Conservation (phyloP, 2,329 filamentous ascomycete species). For the Aspergillus texensis region DNA sequence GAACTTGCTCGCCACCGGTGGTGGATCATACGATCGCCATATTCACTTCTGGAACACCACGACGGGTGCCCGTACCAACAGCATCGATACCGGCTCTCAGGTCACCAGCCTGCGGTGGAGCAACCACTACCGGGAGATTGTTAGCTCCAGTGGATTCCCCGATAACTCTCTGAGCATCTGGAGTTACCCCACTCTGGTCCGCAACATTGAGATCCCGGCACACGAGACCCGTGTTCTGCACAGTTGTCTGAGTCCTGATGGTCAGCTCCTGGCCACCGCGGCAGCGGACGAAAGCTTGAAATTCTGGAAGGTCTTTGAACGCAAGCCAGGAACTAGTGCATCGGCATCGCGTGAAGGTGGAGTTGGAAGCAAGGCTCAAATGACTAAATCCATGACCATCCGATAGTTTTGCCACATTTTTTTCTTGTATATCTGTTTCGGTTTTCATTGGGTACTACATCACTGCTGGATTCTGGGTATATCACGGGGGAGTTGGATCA, state of each 20-base stretch:
- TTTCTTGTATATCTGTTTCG: conserved; percentile 9
- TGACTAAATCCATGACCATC: conserved; percentile 95
- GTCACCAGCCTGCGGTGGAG: conserved; percentile 97
- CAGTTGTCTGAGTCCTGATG: conserved; percentile 94
- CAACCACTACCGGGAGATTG: conserved; percentile 95
- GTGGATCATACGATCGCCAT: conserved; percentile 93
- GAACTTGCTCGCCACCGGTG: conserved; percentile 94
- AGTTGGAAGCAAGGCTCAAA: conserved; percentile 75
- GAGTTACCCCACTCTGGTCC: conserved; percentile 96
- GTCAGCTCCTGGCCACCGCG: conserved; percentile 95
- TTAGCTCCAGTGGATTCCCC: conserved; percentile 97
- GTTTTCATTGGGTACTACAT: conserved; percentile 10
- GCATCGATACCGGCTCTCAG: conserved; percentile 97
- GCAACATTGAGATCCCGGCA: conserved; percentile 96
- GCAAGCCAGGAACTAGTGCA: conserved; percentile 78
- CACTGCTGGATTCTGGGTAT: neutral
- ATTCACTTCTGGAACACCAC: conserved; percentile 99
- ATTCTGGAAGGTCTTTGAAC: conserved; percentile 99
- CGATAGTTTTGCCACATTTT: conserved; percentile 53
- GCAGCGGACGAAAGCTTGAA: conserved; percentile 96
- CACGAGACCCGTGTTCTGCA: conserved; percentile 96
- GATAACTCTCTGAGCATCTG: conserved; percentile 99
- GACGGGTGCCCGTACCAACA: conserved; percentile 95
- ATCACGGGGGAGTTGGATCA: conserved; percentile 1
- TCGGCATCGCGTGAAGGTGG: conserved; percentile 65